Conservation (phyloP, 148 eudicot genomes). For the Pouteria glomerata region DNA sequence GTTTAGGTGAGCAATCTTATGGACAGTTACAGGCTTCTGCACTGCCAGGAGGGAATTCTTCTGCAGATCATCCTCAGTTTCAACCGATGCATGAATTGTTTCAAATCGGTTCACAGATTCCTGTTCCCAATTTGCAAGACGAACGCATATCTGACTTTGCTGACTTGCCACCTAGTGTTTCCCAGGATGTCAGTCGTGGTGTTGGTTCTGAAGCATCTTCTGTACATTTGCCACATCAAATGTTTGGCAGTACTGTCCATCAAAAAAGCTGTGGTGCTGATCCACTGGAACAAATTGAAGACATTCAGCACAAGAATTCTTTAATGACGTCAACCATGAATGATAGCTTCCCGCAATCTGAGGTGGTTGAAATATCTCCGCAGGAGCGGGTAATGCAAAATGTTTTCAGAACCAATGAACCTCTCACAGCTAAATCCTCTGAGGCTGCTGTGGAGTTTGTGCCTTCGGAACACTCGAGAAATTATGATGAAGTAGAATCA, state of each 20-base stretch:
- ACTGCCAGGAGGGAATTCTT: constrained; percentile 34
- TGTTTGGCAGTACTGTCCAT: constrained; percentile 26
- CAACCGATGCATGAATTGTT: constrained; percentile 42
- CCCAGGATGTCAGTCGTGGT: constrained; percentile 28
- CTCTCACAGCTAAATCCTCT: constrained; percentile 14
- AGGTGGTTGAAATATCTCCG: constrained; percentile 19
- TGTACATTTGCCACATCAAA: constrained; percentile 62
- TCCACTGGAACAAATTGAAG: constrained; percentile 29
- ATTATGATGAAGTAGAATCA: constrained; percentile 20
- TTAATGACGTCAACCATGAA: constrained; percentile 18
- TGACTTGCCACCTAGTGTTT: constrained; percentile 28
- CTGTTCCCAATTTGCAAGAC: constrained; percentile 33
- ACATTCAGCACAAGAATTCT: constrained; percentile 15
- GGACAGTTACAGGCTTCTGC: constrained; percentile 50
- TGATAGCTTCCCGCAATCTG: constrained; percentile 19
- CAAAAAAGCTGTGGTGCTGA: constrained; percentile 31
- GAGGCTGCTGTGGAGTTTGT: constrained; percentile 14
- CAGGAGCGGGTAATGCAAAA: constrained; percentile 24
- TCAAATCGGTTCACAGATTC: constrained; percentile 45
- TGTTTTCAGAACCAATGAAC: constrained; percentile 16
- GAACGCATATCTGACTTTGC: constrained; percentile 28
- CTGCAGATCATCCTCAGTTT: constrained; percentile 28
- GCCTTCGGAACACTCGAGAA: constrained; percentile 19
- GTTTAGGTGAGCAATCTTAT: constrained; percentile 40
- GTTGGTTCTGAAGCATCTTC: constrained; percentile 38